Base-by-base conservation (phyloP, 2,329 filamentous ascomycete species). In the Aspergillus sp. region DNA sequence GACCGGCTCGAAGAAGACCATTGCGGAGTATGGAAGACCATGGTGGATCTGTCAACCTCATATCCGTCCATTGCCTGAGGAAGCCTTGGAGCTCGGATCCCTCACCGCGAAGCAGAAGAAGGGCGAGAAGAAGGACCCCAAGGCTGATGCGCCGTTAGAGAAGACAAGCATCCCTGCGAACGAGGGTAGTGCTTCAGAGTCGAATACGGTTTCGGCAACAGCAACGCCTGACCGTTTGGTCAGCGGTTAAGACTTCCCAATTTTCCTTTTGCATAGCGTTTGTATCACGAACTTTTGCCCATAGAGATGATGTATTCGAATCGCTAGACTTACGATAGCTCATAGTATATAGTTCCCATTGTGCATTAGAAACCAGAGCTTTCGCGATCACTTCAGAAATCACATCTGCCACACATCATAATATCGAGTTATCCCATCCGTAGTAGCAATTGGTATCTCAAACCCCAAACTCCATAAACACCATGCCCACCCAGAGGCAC, bases 1-100 rank as follows among this genome's bases (percentile, higher is more conserved):
- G 52, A 61, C 70, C 67, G 66, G 65, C 73, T 84, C 72, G 4
- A 70, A 74, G 16, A 84, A 82, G 8, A 85, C 88, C 1, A 84
- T 94, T 22, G 82, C 81, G 50, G 78, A 83, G 54, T 95, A 90
- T 65, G 87, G 85, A 68, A 76, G 90, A 58, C 92, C 92, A 1
- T 96, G 86, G 82, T 96, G 90, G 90, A 81, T 96, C 3, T 90
- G 86, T 48, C 92, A 97, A 74, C 87, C 93, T 3, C 89, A 95
- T 63, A 82, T 96, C 6, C 78, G 92, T 51, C 92, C 91, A 38
- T 70, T 96, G 64, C 94, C 94, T 0, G 88, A 88, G 60, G 93
- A 97, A 74, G 94, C 94, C 2, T 65, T 94, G 58, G 86, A 87
- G 56, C 91, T 90, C 68, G 92, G 92, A 0, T 86, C 88, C 2